Percentiles rank a stretch among this genome's conserved stretches.
These are phyloP conservation scores for Aspergillus proliferans DNA, from an alignment of 2,329 filamentous ascomycete genomes.

Conservation along the genomic window DNA sequence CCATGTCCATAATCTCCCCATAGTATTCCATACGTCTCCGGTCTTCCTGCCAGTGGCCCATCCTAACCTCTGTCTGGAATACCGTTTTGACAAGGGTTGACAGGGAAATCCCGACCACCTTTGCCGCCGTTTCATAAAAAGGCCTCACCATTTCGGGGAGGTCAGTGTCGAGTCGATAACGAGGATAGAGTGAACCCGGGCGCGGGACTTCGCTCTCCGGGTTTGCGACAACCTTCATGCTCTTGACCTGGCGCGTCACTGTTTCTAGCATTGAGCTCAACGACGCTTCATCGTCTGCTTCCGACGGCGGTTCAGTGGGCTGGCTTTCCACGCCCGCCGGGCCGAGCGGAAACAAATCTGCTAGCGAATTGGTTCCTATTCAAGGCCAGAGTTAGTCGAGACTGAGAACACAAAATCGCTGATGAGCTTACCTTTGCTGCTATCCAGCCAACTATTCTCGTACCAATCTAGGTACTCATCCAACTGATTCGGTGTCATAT, in stretches of 20 bases:
- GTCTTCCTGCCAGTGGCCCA: slow-evolving; percentile 35
- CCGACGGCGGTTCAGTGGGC: slow-evolving; percentile 2
- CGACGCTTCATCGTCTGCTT: slow-evolving; percentile 20
- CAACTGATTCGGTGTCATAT: slow-evolving; percentile 56
- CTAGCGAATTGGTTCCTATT: slow-evolving; percentile 26
- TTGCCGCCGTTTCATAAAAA: slow-evolving; percentile 49
- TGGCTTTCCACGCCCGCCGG: slow-evolving; percentile 14
- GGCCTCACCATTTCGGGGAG: slow-evolving; percentile 39
- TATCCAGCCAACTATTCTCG: slow-evolving; percentile 54
- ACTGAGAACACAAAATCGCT: neutral
- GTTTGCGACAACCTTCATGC: slow-evolving; percentile 33
- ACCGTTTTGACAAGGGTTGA: slow-evolving; percentile 47
- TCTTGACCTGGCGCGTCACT: slow-evolving; percentile 38
- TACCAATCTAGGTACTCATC: slow-evolving; percentile 79
- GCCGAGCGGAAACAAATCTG: slow-evolving; percentile 38
- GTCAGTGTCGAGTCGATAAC: slow-evolving; percentile 44
- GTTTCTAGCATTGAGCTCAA: slow-evolving; percentile 35
- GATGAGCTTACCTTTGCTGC: slow-evolving; percentile 19
- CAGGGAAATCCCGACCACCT: slow-evolving; percentile 45
- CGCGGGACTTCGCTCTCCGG: slow-evolving; percentile 32
- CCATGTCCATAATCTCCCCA: slow-evolving; percentile 12
- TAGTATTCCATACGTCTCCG: slow-evolving; percentile 27
- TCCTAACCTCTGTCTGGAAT: slow-evolving; percentile 42
- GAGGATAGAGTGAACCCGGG: slow-evolving; percentile 47
- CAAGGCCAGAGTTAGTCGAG: slow-evolving; percentile 1